Base-by-base conservation (phyloP, 805 yeast species). In the Tetrapisispora fleetii region DNA sequence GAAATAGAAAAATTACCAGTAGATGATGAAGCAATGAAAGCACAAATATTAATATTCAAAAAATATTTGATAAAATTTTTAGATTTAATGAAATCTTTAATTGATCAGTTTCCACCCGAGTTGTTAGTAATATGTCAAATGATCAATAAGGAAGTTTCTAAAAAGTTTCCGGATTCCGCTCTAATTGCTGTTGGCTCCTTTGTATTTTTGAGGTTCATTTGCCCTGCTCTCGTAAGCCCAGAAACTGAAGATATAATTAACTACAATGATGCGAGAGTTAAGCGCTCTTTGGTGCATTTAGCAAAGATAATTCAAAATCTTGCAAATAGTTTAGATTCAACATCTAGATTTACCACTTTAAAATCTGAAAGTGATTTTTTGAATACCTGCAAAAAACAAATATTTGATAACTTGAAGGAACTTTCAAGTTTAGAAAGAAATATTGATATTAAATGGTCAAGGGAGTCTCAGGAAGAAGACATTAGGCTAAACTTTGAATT, bases 171-270 rank as follows among this genome's bases (percentile, higher is more conserved):
- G 0, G 80, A 77, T 37, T 83, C 83, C 37, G 75, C 82, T 41
- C 71, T 76, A 37, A 72, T 80, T 37, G 88, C 95, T 1, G 83
- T 88, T 27, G 95, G 96, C 0, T 89, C 95, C 0, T 91, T 85
- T 61, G 71, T 91, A 48, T 90, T 91, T 58, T 70, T 91, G 55
- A 69, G 95, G 49, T 79, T 83, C 52, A 74, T 84, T 51, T 85
- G 95, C 61, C 97, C 98, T 13, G 95, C 95, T 0, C 81, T 90
- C 56, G 90, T 90, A 14, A 80, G 88, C 33, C 97, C 97, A 0
- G 95, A 86, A 49, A 51, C 70, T 17, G 73, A 73, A 50, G 63
- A 60, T 42, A 62, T 71, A 37, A 62, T 68, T 21, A 68, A 64
- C 18, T 56, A 74, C 60, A 57, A 77, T 3, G 68, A 68, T 47